Evolutionary conservation across 2,329 filamentous ascomycete genomes (phyloP).

Genomic region (Tympanopsis confertula): DNA sequence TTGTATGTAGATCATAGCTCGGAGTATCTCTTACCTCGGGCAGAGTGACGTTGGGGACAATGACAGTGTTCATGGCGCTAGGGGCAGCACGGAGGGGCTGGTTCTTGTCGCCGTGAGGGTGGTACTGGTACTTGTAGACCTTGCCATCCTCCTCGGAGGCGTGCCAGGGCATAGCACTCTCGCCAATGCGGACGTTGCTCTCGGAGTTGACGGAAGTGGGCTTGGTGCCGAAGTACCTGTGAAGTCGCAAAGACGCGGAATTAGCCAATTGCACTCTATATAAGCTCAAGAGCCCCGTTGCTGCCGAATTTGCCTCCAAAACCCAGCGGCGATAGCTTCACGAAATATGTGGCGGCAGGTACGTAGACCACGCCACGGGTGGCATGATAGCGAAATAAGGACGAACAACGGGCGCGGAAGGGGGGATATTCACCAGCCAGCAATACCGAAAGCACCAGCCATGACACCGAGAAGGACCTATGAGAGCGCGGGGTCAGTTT

Average conservation of each 20-base stretch:
- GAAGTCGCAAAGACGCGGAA: conserved; percentile 72
- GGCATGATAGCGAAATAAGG: too few relatives aligned
- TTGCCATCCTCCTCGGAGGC: neutral
- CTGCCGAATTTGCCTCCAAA: conserved; percentile 5
- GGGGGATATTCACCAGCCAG: conserved; percentile 1
- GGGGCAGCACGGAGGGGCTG: conserved; percentile 76
- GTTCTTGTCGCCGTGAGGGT: conserved; percentile 72
- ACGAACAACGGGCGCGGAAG: too few relatives aligned
- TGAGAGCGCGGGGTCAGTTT: neutral
- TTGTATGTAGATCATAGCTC: too few relatives aligned
- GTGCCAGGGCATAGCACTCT: conserved; percentile 78
- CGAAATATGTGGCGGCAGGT: too few relatives aligned
- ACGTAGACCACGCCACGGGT: too few relatives aligned
- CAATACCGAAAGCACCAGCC: neutral
- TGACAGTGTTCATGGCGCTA: conserved; percentile 86
- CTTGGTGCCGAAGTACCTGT: conserved; percentile 79
- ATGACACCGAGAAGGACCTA: conserved; percentile 1
- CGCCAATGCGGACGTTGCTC: conserved; percentile 60
- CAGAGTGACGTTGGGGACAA: conserved; percentile 85
- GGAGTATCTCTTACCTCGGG: conserved; percentile 55
- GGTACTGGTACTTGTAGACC: conserved; percentile 54
- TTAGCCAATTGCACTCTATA: conserved; percentile 88
- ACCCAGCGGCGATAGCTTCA: neutral
- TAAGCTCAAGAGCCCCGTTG: conserved; percentile 22
- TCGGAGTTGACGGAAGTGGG: conserved; percentile 81